Percentiles rank a stretch among this genome's conserved stretches.
These are phyloP conservation scores for Pseudogymnoascus destructans DNA, from an alignment of 2,329 filamentous ascomycete species.

Conservation along the genomic window DNA sequence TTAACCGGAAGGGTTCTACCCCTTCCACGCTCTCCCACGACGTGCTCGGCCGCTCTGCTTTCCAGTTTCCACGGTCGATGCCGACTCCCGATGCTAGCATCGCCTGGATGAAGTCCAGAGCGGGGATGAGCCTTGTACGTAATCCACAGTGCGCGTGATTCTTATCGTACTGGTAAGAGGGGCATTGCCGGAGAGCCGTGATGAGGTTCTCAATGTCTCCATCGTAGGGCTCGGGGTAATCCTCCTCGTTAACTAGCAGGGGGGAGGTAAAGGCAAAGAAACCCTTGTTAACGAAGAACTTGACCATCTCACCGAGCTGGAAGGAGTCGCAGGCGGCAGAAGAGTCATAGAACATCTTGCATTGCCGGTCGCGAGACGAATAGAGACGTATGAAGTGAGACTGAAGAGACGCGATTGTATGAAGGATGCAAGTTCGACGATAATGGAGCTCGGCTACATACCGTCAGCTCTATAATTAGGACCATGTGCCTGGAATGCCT, in stretches of 20 bases:
- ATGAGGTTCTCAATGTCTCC: slow-evolving; percentile 51
- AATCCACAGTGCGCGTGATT: slow-evolving; percentile 64
- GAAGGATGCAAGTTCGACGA: slow-evolving; percentile 52
- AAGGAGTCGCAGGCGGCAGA: slow-evolving; percentile 62
- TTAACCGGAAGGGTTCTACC: slow-evolving; percentile 30
- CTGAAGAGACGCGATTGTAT: slow-evolving; percentile 56
- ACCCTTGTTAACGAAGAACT: slow-evolving; percentile 50
- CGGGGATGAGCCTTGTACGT: slow-evolving; percentile 48
- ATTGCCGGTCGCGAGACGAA: slow-evolving; percentile 53
- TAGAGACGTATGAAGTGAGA: slow-evolving; percentile 55
- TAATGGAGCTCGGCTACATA: slow-evolving; percentile 48
- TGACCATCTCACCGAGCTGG: slow-evolving; percentile 65
- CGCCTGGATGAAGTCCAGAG: slow-evolving; percentile 50
- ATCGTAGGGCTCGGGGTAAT: slow-evolving; percentile 31
- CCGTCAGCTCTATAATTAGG: slow-evolving; percentile 12
- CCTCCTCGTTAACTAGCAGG: slow-evolving; percentile 28
- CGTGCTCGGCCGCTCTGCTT: slow-evolving; percentile 27
- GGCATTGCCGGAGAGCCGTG: slow-evolving; percentile 48
- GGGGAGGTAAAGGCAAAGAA: slow-evolving; percentile 43
- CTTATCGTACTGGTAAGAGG: slow-evolving; percentile 61
- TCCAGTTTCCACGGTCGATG: slow-evolving; percentile 36
- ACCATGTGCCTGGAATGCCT: background rate
- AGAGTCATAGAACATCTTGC: slow-evolving; percentile 61
- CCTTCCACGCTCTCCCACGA: slow-evolving; percentile 29
- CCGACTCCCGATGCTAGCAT: slow-evolving; percentile 37